Percentiles rank a stretch among this genome's conserved stretches.
Conservation (phyloP, 2,329 filamentous ascomycete genomes). For the Xylaria hypoxylon region DNA sequence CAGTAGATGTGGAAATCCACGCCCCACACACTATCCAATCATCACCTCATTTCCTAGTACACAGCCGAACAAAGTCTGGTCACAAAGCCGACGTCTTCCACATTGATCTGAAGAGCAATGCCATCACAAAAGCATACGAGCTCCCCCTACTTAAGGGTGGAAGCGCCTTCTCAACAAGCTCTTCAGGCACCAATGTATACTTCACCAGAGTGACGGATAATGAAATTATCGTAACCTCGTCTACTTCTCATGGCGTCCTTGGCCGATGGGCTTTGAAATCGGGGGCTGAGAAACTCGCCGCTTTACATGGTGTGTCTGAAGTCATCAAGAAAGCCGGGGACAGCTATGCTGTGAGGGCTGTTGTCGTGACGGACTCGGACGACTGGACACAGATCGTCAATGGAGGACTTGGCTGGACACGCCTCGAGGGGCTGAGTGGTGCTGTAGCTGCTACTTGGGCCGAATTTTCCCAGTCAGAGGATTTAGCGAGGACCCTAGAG, state of each 20-base stretch:
- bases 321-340: constrained; percentile 77
- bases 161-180: constrained; percentile 83
- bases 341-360: constrained; percentile 81
- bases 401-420: constrained; percentile 81
- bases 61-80: constrained; percentile 75
- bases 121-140: constrained; percentile 81
- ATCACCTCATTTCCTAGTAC: constrained; percentile 84
- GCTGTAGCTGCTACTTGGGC: constrained; percentile 84
- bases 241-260: constrained; percentile 79
- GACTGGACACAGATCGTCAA: constrained; percentile 90
- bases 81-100: constrained; percentile 91
- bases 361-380: constrained; percentile 72
- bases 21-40: constrained; percentile 79
- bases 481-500: constrained; percentile 82
- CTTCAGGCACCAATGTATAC: constrained; percentile 83
- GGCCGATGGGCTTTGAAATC: constrained; percentile 76
- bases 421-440: constrained; percentile 84
- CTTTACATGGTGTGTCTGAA: constrained; percentile 81
- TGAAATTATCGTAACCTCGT: constrained; percentile 80
- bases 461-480: constrained; percentile 78
- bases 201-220: constrained; percentile 84
- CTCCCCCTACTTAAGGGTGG: constrained; percentile 76
- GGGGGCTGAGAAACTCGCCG: constrained; percentile 55
- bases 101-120: constrained; percentile 76
- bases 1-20: constrained; percentile 72